Conservation (phyloP, 371 early-diverging fungal genomes). For the Lichtheimia corymbifera region DNA sequence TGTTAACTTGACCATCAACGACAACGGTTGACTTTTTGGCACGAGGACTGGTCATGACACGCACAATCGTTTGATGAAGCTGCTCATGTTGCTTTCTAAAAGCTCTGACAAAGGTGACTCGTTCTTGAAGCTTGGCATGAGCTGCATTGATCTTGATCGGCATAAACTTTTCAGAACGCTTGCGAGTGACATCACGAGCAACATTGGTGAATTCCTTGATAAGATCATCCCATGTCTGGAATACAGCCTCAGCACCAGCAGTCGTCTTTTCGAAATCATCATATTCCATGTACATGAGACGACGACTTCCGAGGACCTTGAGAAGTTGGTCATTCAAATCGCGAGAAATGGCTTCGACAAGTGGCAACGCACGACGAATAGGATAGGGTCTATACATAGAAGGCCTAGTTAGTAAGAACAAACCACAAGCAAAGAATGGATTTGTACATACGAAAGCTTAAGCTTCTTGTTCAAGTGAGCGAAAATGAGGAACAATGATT, state of each 20-base stretch:
- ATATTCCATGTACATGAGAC: constrained; percentile 93
- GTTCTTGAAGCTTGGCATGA: constrained; percentile 93
- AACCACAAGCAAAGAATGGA: background rate
- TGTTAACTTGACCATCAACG: constrained; percentile 52
- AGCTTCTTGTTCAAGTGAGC: constrained; percentile 96
- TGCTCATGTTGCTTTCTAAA: constrained; percentile 97
- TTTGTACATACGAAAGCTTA: constrained; percentile 71
- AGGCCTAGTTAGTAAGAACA: background rate
- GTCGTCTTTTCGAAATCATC: constrained; percentile 82
- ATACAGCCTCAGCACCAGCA: constrained; percentile 85
- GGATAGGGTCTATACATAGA: constrained; percentile 79
- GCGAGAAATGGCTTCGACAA: constrained; percentile 94
- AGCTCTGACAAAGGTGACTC: constrained; percentile 83
- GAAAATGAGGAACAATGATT: constrained; percentile 85
- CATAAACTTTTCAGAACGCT: constrained; percentile 91
- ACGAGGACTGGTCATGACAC: constrained; percentile 83
- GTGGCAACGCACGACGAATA: constrained; percentile 86
- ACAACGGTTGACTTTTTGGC: constrained; percentile 56
- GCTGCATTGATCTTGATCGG: constrained; percentile 92
- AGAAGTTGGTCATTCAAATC: constrained; percentile 93
- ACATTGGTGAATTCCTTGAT: constrained; percentile 94
- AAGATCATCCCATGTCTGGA: constrained; percentile 94
- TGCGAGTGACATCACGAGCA: constrained; percentile 94
- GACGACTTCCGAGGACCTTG: constrained; percentile 83
- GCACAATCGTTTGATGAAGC: constrained; percentile 90